Base-by-base conservation (phyloP, 2,329 filamentous ascomycete species). In the Cordyceps javanica region DNA sequence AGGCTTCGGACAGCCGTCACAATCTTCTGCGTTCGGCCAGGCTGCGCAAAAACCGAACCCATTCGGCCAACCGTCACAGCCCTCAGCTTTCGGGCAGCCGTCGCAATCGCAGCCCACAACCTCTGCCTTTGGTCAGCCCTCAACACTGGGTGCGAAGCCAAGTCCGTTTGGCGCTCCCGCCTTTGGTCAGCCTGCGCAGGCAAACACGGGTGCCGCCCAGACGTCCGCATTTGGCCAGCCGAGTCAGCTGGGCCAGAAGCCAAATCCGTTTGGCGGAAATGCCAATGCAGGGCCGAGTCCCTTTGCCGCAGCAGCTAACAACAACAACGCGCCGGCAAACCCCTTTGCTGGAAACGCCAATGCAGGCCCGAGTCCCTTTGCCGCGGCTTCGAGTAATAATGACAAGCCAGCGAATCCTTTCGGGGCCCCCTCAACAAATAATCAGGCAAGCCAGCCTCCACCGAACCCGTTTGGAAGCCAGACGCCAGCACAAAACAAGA, bases 101-200 rank as follows among this genome's bases (percentile, higher is more conserved):
- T 57, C 63, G 9, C 67, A 64, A 49, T 57, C 41, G 65, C 73
- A 49, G 58, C 66, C 46, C 9, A 57, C 62, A 2, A 57, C 64
- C 1, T 73, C 68, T 49, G 68, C 72, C 1, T 82, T 84, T 60
- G 75, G 78, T 2, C 73, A 79, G 41, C 62, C 49, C 25, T 55
- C 50, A 6, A 32, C 57, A 13, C 44, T 59, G 9, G 57, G 57
- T 8, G 52, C 53, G 5, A 65, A 63, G 41, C 60, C 62, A 1
- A 73, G 64, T 57, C 65, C 68, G 1, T 72, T 71, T 52, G 69
- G 67, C 6, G 49, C 67, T 44, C 66, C 70, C 1, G 63, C 73
- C 0, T 78, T 79, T 62, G 76, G 76, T 1, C 70, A 74, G 57
- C 60, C 69, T n/a, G 64, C 72, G 21, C 70, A 66, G 49, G 59